Percentiles rank a stretch among this genome's conserved stretches.
Evolutionary conservation across 1,284 basidiomycete genomes (phyloP).

Genomic region (Trichosporon faecale): DNA sequence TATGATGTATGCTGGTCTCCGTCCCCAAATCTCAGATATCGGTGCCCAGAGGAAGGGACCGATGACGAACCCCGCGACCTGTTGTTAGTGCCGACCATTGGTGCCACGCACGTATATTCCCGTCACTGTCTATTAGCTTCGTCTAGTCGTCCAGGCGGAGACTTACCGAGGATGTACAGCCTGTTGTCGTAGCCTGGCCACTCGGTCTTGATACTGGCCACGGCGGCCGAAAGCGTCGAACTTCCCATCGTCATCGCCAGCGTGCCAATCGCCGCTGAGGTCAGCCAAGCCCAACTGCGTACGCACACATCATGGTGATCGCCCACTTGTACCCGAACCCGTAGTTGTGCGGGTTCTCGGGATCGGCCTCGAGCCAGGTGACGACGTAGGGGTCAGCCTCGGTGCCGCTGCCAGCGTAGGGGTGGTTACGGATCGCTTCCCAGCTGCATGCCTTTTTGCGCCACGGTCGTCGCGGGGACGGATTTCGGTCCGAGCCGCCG

Average conservation of each 20-base stretch:
- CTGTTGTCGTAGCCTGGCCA: slow-evolving; percentile 26
- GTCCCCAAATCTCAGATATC: slow-evolving; percentile 38
- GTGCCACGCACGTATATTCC: slow-evolving; percentile 16
- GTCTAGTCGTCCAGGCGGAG: no score
- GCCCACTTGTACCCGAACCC: slow-evolving; percentile 32
- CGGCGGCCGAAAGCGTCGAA: slow-evolving; percentile 28
- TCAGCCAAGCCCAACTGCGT: not conserved
- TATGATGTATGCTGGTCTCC: slow-evolving; percentile 46
- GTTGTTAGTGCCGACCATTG: not conserved
- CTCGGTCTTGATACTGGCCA: slow-evolving; percentile 22
- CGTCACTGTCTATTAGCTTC: slow-evolving; percentile 19
- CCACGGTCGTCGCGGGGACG: slow-evolving; percentile 11
- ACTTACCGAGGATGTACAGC: slow-evolving; percentile 26
- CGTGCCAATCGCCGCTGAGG: slow-evolving; percentile 21
- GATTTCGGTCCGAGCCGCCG: not conserved
- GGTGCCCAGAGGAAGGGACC: slow-evolving; percentile 39
- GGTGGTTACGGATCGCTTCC: not conserved
- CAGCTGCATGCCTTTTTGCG: slow-evolving; percentile 13
- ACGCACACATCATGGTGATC: slow-evolving; percentile 21
- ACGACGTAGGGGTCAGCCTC: slow-evolving; percentile 49
- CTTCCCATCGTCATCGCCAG: slow-evolving; percentile 28
- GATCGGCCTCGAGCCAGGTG: slow-evolving; percentile 33
- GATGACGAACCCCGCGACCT: slow-evolving; percentile 19
- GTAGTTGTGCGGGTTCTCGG: slow-evolving; percentile 39
- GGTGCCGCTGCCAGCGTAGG: slow-evolving; percentile 37